Base-by-base conservation (phyloP, 139 green algal genomes). In the Diplosphaera chodatii region DNA sequence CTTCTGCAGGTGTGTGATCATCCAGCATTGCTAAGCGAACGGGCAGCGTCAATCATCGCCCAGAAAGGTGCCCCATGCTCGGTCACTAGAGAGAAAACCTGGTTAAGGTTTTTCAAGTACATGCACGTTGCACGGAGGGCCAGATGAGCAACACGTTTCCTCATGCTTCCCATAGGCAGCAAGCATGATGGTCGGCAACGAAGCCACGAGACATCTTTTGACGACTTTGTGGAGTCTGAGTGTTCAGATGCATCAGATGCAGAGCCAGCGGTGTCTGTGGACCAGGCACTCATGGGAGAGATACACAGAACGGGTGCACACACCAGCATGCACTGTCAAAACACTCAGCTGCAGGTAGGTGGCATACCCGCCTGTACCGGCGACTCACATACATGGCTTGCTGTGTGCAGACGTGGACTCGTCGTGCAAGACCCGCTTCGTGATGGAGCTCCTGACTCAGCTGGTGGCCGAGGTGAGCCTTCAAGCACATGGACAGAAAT, bases 401-500 rank as follows among this genome's bases (percentile, higher is more conserved):
- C 28, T 30, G 30, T 64, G 6, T 62, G 71, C 70, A 64, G 66
- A 69, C 5, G 65, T 83, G 10, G 83, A 79, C 2, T 82, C 86
- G 13, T 92, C 84, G n/a, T 95, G 89, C 79, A 97, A 97, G 82
- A 89, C 78, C 0, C 64, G 78, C 40, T 96, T 97, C 74, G 72
- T 95, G 33, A 77, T 91, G 71, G 48, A 32, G 23, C 83, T 97
- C 37, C 80, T 97, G 73, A 41, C 83, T n/a, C 70, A 84, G 40
- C 85, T 98, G 67, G 59, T 80, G 21, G 76, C 62, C 0, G 74
- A 4, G 48, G 48, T 59, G 48, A n/a, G n/a, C n/a, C n/a, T n/a
- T n/a, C n/a, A n/a, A n/a, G n/a, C n/a, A n/a, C n/a, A n/a, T n/a
- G n/a, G n/a, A n/a, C n/a, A n/a, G n/a, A n/a, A n/a, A n/a, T n/a